A percentile compares a stretch with the other conserved stretches of the same genome.
Conservation (phyloP, 1,284 basidiomycete species). For the Naganishia cerealis region DNA sequence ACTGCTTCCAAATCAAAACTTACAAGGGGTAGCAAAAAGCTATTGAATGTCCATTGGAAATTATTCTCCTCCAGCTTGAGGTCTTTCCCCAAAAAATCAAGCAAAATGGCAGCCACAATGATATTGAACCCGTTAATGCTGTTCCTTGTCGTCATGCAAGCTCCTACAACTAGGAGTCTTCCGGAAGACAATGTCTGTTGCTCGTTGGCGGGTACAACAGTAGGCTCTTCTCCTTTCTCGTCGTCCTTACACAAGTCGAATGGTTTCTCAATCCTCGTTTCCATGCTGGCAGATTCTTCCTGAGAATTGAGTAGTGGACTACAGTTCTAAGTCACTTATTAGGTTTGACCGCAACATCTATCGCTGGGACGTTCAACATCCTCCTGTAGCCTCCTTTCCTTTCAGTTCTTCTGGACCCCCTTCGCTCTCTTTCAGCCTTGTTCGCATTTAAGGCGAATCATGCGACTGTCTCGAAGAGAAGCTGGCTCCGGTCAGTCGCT, state of each 20-base stretch:
- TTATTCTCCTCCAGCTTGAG: slow-evolving; percentile 4
- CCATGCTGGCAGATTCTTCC: neutral
- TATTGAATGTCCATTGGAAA: slow-evolving; percentile 7
- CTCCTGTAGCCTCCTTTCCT: no score
- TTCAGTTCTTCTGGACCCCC: no score
- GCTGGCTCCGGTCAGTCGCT: no score
- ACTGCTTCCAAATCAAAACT: neutral
- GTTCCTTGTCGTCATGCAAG: neutral
- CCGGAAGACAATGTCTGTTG: neutral
- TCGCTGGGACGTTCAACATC: no score
- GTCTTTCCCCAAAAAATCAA: neutral
- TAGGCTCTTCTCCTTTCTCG: neutral
- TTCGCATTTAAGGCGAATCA: no score
- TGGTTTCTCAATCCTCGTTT: neutral
- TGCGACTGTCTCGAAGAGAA: no score
- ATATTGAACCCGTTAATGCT: neutral
- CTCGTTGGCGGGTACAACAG: neutral
- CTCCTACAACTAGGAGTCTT: neutral
- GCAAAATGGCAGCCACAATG: neutral
- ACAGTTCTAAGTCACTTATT: no score
- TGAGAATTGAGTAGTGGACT: no score
- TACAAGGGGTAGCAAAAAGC: neutral
- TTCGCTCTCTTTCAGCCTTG: no score
- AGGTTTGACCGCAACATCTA: no score
- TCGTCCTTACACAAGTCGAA: neutral